phyloP scores from a whole-genome alignment of 2,329 filamentous ascomycete species.

The Bisporella sp. region DNA sequence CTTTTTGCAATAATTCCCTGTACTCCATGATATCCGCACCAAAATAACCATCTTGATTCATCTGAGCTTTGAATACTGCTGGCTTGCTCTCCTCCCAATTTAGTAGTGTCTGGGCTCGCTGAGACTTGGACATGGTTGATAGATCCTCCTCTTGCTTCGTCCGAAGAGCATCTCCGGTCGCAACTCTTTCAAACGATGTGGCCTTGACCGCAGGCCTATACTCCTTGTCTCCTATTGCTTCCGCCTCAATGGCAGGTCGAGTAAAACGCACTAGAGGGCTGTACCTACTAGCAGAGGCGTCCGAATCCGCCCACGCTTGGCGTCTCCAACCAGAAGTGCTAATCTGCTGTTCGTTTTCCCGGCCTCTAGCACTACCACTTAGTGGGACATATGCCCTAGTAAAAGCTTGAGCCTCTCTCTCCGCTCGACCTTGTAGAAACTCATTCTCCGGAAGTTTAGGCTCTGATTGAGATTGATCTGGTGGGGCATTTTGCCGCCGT shows the following conservation, averaged over 20 bases:
- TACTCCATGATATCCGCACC: not conserved
- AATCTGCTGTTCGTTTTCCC: not conserved
- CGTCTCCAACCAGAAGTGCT: too few species aligned
- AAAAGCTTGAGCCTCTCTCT: slow-evolving; percentile 20
- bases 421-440: slow-evolving; percentile 15
- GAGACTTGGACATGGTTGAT: not conserved
- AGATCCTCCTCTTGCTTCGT: not conserved
- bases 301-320: too few species aligned
- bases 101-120: too few species aligned
- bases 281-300: not conserved
- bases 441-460: not conserved
- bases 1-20: not conserved
- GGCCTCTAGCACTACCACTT: not conserved
- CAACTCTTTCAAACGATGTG: not conserved
- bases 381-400: slow-evolving; percentile 19
- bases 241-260: not conserved
- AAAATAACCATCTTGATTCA: not conserved
- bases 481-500: not conserved
- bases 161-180: not conserved
- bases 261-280: not conserved
- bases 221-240: not conserved
- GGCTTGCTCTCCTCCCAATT: too few species aligned
- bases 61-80: not conserved
- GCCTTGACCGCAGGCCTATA: not conserved
- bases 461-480: too few species aligned